Evolutionary conservation across 2,329 filamentous ascomycete genomes (phyloP).

Genomic region (Paraconiothyrium brasiliense): DNA sequence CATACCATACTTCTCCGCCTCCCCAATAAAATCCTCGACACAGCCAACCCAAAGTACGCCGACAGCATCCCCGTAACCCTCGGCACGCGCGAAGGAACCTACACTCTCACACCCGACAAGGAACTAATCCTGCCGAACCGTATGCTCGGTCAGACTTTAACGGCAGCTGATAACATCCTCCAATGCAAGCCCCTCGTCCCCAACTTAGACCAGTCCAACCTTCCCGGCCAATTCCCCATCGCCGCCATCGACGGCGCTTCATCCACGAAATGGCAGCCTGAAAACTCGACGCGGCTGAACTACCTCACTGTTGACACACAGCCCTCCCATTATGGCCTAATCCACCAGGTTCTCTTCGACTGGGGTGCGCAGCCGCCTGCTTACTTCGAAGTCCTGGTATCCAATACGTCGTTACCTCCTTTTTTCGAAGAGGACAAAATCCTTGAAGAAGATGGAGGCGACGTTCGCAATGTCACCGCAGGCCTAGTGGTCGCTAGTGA

Average conservation of each 20-base stretch:
- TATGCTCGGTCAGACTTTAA: constrained; percentile 63
- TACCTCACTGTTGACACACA: constrained; percentile 64
- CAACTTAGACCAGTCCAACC: constrained; percentile 56
- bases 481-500: constrained; percentile 51
- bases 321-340: constrained; percentile 47
- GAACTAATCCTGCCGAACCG: constrained; percentile 68
- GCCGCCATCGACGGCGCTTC: constrained; percentile 72
- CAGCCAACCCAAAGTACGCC: constrained; percentile 64
- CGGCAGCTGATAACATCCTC: constrained; percentile 67
- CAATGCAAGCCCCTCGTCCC: constrained; percentile 67
- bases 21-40: constrained; percentile 56
- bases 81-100: constrained; percentile 54
- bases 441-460: not conserved
- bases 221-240: constrained; percentile 74
- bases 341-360: constrained; percentile 65
- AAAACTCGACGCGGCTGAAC: constrained; percentile 58
- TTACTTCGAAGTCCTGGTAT: constrained; percentile 64
- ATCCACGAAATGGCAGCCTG: constrained; percentile 73
- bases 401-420: constrained; percentile 55
- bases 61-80: constrained; percentile 68
- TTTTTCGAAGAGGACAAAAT: constrained; percentile 19
- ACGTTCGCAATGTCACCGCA: constrained; percentile 28
- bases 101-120: constrained; percentile 57
- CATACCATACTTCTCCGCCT: constrained; percentile 70
- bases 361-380: constrained; percentile 67